Conservation (phyloP, 2,329 filamentous ascomycete genomes). For the Talaromyces marneffei region DNA sequence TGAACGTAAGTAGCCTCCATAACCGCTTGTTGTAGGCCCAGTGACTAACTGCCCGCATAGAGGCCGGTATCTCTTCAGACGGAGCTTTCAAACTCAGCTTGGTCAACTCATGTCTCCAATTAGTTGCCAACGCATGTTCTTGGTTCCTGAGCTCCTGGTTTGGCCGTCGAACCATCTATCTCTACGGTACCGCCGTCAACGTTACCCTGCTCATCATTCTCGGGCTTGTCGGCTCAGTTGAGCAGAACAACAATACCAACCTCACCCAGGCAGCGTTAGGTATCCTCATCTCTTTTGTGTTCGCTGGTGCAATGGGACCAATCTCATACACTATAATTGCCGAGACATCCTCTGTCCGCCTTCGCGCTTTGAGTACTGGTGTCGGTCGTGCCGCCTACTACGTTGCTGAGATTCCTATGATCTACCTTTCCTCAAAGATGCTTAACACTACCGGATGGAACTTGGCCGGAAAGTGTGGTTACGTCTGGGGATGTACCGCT, state of each 20-base stretch:
- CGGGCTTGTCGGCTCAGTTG: conserved; percentile 19
- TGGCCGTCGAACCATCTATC: conserved; percentile 37
- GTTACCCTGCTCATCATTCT: conserved; percentile 26
- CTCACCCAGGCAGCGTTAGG: conserved; percentile 41
- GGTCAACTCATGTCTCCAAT: conserved; percentile 28
- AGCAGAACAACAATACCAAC: conserved; percentile 15
- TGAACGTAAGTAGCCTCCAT: conserved; percentile 54
- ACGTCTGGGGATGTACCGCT: conserved; percentile 37
- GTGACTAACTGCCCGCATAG: conserved; percentile 18
- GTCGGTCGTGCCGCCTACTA: conserved; percentile 51
- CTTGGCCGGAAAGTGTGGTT: conserved; percentile 35
- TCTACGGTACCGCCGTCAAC: conserved; percentile 27
- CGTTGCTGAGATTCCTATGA: conserved; percentile 44
- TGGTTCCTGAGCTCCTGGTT: conserved; percentile 41
- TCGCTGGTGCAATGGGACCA: conserved; percentile 51
- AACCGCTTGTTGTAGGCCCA: conserved; percentile 38
- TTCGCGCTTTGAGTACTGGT: conserved; percentile 52
- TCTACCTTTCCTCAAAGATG: conserved; percentile 30
- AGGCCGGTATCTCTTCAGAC: conserved; percentile 25
- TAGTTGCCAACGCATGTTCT: conserved; percentile 47
- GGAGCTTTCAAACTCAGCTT: conserved; percentile 27
- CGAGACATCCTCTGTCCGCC: conserved; percentile 50
- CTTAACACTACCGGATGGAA: conserved; percentile 33
- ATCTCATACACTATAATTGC: conserved; percentile 50
- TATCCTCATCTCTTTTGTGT: conserved; percentile 51